Conservation (phyloP, 352 stramenopile genomes). For the Peronospora farinosa region DNA sequence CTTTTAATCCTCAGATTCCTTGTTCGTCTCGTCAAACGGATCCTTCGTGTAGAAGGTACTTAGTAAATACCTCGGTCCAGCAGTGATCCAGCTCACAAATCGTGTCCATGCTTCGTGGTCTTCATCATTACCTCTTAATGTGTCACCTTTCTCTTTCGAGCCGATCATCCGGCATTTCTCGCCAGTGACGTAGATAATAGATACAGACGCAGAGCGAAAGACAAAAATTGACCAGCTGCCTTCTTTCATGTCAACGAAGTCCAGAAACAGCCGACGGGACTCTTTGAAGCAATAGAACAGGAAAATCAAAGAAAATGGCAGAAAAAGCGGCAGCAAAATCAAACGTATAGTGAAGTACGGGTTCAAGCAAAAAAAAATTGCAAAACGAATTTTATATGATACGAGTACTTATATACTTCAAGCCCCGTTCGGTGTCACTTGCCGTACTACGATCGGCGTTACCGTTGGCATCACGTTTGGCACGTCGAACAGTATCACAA, state of each 20-base stretch:
- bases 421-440: too few species aligned
- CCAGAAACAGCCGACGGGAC: constrained; percentile 69
- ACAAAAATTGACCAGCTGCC: constrained; percentile 77
- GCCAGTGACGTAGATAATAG: constrained; percentile 73
- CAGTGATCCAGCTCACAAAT: constrained; percentile 37
- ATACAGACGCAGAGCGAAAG: constrained; percentile 79
- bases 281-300: constrained; percentile 87
- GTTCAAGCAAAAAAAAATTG: too few species aligned
- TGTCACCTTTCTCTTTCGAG: constrained; percentile 43
- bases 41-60: constrained; percentile 51
- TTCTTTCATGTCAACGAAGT: constrained; percentile 82
- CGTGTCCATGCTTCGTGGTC: constrained; percentile 60
- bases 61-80: constrained; percentile 32
- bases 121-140: constrained; percentile 47
- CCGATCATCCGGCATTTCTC: constrained; percentile 76
- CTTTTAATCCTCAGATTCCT: constrained; percentile 65
- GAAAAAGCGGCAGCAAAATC: constrained; percentile 53
- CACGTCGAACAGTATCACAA: too few species aligned
- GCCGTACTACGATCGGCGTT: too few species aligned
- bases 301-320: constrained; percentile 74
- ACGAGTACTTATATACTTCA: too few species aligned
- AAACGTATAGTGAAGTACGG: constrained; percentile 66
- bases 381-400: too few species aligned
- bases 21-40: constrained; percentile 71
- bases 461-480: too few species aligned